A percentile compares a stretch with the other conserved stretches of the same genome.
These are phyloP conservation scores for Trichocladium antarcticum DNA, from an alignment of 495 filamentous ascomycete genomes.

Conservation along the genomic window DNA sequence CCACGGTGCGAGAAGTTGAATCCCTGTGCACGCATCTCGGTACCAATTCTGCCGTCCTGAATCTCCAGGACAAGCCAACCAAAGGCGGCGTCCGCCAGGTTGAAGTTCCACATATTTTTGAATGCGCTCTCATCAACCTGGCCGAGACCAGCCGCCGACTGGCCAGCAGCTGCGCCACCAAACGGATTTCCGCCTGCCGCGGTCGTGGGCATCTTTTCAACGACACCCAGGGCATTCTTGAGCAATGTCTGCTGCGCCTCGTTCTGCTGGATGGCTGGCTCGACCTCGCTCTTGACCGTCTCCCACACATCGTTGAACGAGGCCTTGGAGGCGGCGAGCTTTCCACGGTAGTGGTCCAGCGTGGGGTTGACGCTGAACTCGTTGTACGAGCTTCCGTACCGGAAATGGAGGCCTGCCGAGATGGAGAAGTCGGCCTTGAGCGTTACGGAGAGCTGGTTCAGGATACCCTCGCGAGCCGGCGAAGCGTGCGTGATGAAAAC, in stretches of 20 bases:
- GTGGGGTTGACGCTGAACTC: slow-evolving; percentile 99
- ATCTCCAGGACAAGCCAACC: slow-evolving; percentile 92
- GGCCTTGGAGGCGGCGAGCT: slow-evolving; percentile 97
- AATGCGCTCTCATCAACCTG: slow-evolving; percentile 98
- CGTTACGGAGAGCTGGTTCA: slow-evolving; percentile 96
- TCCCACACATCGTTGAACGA: slow-evolving; percentile 99
- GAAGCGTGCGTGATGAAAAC: slow-evolving; percentile 97
- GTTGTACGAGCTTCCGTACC: slow-evolving; percentile 98
- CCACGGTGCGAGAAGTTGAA: slow-evolving; percentile 98
- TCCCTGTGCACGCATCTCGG: slow-evolving; percentile 95
- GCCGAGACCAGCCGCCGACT: slow-evolving; percentile 49
- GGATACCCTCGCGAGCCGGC: slow-evolving; percentile 87
- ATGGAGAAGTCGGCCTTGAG: slow-evolving; percentile 98
- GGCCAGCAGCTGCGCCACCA: slow-evolving; percentile 69
- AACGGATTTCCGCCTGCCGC: slow-evolving; percentile 96
- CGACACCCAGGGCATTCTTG: slow-evolving; percentile 77
- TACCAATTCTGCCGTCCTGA: slow-evolving; percentile 87
- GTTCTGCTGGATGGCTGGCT: slow-evolving; percentile 84
- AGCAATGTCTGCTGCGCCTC: slow-evolving; percentile 84
- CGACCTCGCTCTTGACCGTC: slow-evolving; percentile 89
- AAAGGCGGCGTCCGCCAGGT: slow-evolving; percentile 93
- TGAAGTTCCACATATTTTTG: slow-evolving; percentile 99
- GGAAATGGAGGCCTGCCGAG: slow-evolving; percentile 95
- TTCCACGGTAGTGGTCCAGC: slow-evolving; percentile 95
- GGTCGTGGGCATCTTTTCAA: slow-evolving; percentile 89